Conservation (phyloP, 495 filamentous ascomycete genomes). For the Endocarpon pusillum region DNA sequence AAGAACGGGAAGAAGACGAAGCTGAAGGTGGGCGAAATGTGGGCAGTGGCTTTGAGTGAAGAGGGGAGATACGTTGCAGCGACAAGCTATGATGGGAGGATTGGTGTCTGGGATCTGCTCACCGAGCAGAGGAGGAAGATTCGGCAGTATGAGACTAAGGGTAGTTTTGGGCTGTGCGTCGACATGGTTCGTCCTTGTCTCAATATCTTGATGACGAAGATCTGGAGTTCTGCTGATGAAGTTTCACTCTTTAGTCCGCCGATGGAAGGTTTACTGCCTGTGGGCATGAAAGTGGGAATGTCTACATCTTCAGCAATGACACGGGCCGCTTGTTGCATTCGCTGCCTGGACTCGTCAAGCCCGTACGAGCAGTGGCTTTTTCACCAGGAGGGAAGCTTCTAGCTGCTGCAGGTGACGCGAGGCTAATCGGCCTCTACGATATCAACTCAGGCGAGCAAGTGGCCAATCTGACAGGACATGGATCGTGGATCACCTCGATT, state of each 20-base stretch:
- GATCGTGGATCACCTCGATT: conserved; percentile 72
- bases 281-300: conserved; percentile 81
- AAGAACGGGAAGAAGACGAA: conserved; percentile 17
- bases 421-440: conserved; percentile 80
- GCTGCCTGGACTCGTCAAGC: conserved; percentile 65
- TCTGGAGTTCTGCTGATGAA: conserved; percentile 5
- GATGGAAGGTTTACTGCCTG: conserved; percentile 78
- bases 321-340: conserved; percentile 75
- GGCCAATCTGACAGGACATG: conserved; percentile 60
- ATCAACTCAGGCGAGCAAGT: conserved; percentile 84
- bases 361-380: conserved; percentile 70
- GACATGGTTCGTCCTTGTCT: conserved; percentile 41
- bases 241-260: conserved; percentile 26
- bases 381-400: conserved; percentile 70
- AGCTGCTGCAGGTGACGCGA: conserved; percentile 83
- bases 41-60: conserved; percentile 72
- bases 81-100: conserved; percentile 65
- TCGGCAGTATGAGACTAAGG: conserved; percentile 75
- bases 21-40: conserved; percentile 44
- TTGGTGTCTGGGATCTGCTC: conserved; percentile 72
- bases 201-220: conserved; percentile 7
- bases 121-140: conserved; percentile 36
- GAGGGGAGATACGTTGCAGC: conserved; percentile 69
- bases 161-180: conserved; percentile 74
- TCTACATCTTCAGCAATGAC: conserved; percentile 89